Evolutionary conservation across 1,284 basidiomycete genomes (phyloP), one percentile per base, ranked within the genome.

Genomic region (Exobasidium rhododendri): DNA sequence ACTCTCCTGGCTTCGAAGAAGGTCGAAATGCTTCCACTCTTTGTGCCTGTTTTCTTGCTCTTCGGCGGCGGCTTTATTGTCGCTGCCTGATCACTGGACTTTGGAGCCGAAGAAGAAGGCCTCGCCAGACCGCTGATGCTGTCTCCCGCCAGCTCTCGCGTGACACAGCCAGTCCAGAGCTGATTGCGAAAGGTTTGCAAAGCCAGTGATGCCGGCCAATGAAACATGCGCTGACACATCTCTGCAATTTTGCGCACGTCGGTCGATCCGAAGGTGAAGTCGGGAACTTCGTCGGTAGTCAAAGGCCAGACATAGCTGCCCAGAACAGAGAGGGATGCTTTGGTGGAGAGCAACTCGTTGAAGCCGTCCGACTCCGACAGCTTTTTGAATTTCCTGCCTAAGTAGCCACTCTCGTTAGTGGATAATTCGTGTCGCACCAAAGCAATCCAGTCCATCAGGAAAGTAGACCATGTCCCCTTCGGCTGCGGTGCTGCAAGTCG

Each of bases 391-490:
- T 62, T 49, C 3, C 58, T 58, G 0, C 61, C 53, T 1, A 77
- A 65, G 2, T 49, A 49, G 5, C 73, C 70, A 0, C 40, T 40
- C 1, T 56, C 40, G 32, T 77, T 76, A 11, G 66, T 66, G 17
- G 57, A 54, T 3, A 77, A 67, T 61, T 77, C 75, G 5, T 61
- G 40, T 2, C 64, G 57, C 1, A 77, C 56, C 0, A 50, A 47
- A 2, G 60, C 57, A 4, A 69, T 31, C 75, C 75, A 77, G 0
- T 51, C 29, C 0, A n/a, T 20, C 2, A 73, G 28, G 22, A 68
- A 71, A 1, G 24, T 3, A 1, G 50, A 43, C 61, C 74, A 71
- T 4, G 52, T 22, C 4, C 44, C 6, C 11, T 44, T 46, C 0
- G 40, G 14, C 31, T 28, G 35, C 13, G 54, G 54, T 7, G 24